Evolutionary conservation across 202 grass and related monocot species (phyloP).

Genomic region (Musa balbisiana): DNA sequence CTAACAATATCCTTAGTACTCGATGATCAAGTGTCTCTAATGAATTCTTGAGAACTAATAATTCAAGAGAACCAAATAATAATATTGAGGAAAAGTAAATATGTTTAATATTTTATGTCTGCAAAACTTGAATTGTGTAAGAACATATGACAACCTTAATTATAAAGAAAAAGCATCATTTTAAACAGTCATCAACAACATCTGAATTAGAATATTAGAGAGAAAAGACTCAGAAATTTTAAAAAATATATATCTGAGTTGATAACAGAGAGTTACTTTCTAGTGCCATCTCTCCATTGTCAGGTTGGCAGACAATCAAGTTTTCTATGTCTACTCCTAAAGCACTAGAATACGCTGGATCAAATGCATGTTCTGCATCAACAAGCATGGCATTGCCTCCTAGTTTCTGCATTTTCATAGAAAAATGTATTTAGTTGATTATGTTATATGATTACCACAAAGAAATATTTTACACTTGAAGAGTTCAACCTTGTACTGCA

Average conservation of each 20-base stretch:
- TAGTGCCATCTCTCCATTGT: conserved; percentile 95
- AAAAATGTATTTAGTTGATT: neutral
- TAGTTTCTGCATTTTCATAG: conserved; percentile 62
- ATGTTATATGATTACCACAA: neutral
- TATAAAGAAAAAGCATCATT: neutral
- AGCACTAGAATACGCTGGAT: conserved; percentile 90
- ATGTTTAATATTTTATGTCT: neutral
- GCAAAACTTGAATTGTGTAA: neutral
- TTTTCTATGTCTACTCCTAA: conserved; percentile 98
- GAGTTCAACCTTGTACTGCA: neutral
- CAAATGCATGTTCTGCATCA: conserved; percentile 97
- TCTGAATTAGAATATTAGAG: neutral
- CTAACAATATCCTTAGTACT: neutral
- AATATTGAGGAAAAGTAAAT: neutral
- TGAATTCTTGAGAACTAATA: conserved; percentile 5
- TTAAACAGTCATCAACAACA: neutral
- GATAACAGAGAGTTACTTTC: conserved; percentile 53
- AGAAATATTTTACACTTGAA: neutral
- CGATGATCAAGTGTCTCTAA: neutral
- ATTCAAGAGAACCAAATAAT: neutral
- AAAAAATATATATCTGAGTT: conserved; percentile 3
- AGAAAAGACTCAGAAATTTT: neutral
- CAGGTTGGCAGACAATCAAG: conserved; percentile 94
- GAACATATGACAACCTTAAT: neutral
- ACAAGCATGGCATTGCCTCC: conserved; percentile 99